Evolutionary conservation across 2,329 filamentous ascomycete species (phyloP), one percentile per base, ranked within the genome.

Genomic region (Neospermospora avenae): DNA sequence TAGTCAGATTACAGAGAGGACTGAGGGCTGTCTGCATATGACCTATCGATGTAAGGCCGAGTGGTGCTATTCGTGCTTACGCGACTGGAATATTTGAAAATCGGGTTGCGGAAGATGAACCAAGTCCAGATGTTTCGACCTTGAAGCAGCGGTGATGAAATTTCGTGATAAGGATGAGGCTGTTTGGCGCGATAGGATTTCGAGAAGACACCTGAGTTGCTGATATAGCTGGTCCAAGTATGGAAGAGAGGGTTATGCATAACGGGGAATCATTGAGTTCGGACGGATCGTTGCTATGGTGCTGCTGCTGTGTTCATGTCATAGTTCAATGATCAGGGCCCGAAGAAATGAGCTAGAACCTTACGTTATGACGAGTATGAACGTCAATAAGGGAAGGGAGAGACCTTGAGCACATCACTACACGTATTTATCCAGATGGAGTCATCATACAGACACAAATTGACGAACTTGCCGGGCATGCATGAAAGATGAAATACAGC

Each of bases 21-120:
- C 52, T 5, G 60, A 65, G 25, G 70, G 69, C 1, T 72, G 70
- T 62, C 55, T 72, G 8, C 69, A 72, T 54, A 72, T 72, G 65
- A 71, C 64, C 11, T 72, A 69, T 62, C 60, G 59, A 20, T 72
- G 70, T 63, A 44, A 63, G 18, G 51, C 58, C 16, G 61, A 70
- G 22, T 71, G 68, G 66, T 72, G 69, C 55, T 72, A 69, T 60
- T 65, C 58, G 18, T 72, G 69, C 62, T 55, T 61, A 44, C 56
- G 61, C 25, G 61, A 66, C 16, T 68, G 65, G 67, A 52, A 39
- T 13, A 41, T 52, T 3, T 68, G 65, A 60, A 18, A 13, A 35
- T 51, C 48, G 14, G 22, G 28, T 51, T 51, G 48, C 16, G 48
- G 28, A 18, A 28, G 48, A 28, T 51, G 48, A 51, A 31, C 48